Evolutionary conservation across 305 asterid species (phyloP).

Genomic region (Fraxinus velutina): DNA sequence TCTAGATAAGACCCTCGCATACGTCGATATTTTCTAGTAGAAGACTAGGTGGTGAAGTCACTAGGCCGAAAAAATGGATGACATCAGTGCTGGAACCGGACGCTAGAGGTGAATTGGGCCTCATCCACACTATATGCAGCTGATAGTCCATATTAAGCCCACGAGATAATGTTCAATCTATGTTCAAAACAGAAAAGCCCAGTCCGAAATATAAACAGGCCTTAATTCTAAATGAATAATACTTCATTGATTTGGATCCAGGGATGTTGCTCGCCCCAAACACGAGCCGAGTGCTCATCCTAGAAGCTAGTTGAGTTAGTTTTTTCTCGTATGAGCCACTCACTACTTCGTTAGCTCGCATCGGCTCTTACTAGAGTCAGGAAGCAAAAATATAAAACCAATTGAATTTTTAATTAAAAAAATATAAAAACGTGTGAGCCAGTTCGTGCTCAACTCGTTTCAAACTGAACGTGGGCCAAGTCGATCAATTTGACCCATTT

Average conservation of each 20-base stretch:
- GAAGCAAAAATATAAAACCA: not conserved
- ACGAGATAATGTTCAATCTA: not conserved
- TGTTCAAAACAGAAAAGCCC: not conserved
- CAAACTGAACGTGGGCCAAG: not conserved
- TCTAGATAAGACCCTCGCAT: not conserved
- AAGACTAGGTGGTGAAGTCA: not conserved
- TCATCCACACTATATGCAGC: not conserved
- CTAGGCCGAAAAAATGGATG: not conserved
- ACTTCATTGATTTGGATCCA: not conserved
- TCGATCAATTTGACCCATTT: no score
- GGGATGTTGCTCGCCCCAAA: not conserved
- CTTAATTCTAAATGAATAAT: not conserved
- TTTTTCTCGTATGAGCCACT: not conserved
- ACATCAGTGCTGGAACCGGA: not conserved
- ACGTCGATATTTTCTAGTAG: not conserved
- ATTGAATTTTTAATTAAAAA: no score
- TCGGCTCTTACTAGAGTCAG: not conserved
- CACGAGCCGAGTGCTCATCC: not conserved
- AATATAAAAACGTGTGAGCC: not conserved
- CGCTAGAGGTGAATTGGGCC: not conserved
- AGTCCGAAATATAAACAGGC: not conserved
- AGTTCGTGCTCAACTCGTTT: not conserved
- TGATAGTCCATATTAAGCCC: not conserved
- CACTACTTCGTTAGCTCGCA: not conserved
- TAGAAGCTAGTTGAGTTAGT: not conserved